Conservation (phyloP, 345 rosid species). For the Citropsis articulata region DNA sequence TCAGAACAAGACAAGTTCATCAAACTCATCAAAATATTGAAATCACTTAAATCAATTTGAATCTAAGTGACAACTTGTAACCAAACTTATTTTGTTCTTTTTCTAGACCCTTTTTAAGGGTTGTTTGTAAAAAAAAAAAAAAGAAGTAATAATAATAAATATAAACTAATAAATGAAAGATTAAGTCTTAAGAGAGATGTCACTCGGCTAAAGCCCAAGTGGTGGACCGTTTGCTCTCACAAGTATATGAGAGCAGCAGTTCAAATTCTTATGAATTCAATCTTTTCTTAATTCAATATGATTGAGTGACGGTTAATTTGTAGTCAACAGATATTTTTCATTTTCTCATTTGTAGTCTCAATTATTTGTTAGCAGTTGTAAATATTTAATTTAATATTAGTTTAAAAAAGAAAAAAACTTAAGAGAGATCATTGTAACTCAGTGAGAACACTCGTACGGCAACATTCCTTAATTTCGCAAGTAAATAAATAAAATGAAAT, state of each 20-base stretch:
- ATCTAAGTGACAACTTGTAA: too few relatives aligned
- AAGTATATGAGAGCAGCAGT: rapidly evolving
- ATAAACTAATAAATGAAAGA: background rate
- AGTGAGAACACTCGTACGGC: background rate
- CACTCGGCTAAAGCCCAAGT: rapidly evolving
- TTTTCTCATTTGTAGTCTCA: rapidly evolving
- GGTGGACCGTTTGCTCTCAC: too few relatives aligned
- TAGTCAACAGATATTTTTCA: rapidly evolving
- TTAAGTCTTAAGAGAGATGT: background rate
- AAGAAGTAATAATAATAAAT: too few relatives aligned
- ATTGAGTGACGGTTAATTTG: rapidly evolving
- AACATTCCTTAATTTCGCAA: background rate
- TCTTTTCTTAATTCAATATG: rapidly evolving
- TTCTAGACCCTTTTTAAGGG: background rate
- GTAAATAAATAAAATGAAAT: background rate
- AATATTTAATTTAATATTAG: too few relatives aligned
- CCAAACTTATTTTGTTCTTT: too few relatives aligned
- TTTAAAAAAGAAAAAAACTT: too few relatives aligned
- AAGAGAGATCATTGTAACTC: background rate
- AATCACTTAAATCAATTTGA: background rate
- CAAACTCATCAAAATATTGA: too few relatives aligned
- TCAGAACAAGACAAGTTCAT: too few relatives aligned
- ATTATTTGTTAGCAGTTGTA: too few relatives aligned
- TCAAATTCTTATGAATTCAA: rapidly evolving
- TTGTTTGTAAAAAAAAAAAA: too few relatives aligned